phyloP scores from a whole-genome alignment of 805 yeast species.

The Alloascoidea hylecoeti region DNA sequence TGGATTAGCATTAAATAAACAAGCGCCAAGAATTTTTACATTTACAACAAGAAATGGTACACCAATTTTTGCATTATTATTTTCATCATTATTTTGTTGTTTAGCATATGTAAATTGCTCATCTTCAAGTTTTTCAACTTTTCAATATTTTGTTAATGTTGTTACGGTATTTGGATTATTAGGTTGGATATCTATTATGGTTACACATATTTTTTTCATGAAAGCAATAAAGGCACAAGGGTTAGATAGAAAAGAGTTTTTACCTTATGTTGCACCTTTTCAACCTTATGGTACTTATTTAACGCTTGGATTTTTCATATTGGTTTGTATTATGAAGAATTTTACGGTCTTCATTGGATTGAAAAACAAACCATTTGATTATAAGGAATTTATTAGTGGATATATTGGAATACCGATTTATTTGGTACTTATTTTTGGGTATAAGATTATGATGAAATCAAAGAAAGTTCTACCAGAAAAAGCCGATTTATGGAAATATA shows the following conservation, averaged over 20 bases:
- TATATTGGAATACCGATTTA: conserved; percentile 65
- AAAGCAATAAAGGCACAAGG: conserved; percentile 59
- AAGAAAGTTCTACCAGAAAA: conserved; percentile 34
- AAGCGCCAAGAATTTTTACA: conserved; percentile 57
- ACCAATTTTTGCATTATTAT: conserved; percentile 41
- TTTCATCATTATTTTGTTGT: conserved; percentile 39
- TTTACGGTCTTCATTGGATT: conserved; percentile 60
- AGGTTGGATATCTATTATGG: conserved; percentile 60
- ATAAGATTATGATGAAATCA: conserved; percentile 39
- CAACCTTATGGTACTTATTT: conserved; percentile 57
- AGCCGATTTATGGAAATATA: conserved; percentile 45
- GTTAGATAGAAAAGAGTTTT: conserved; percentile 32
- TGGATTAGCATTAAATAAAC: conserved; percentile 58
- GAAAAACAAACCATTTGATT: conserved; percentile 34
- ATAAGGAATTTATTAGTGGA: conserved; percentile 61
- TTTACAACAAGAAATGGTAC: conserved; percentile 58
- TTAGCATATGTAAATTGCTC: conserved; percentile 51
- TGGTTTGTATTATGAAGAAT: conserved; percentile 52
- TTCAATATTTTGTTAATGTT: conserved; percentile 45
- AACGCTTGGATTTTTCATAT: conserved; percentile 35
- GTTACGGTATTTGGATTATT: conserved; percentile 64
- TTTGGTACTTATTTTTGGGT: conserved; percentile 37
- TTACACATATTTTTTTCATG: conserved; percentile 54
- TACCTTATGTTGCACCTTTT: conserved; percentile 50
- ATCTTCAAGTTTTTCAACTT: conserved; percentile 3